Conservation (phyloP, 129 eudicot genomes). For the Glebionis coronaria region DNA sequence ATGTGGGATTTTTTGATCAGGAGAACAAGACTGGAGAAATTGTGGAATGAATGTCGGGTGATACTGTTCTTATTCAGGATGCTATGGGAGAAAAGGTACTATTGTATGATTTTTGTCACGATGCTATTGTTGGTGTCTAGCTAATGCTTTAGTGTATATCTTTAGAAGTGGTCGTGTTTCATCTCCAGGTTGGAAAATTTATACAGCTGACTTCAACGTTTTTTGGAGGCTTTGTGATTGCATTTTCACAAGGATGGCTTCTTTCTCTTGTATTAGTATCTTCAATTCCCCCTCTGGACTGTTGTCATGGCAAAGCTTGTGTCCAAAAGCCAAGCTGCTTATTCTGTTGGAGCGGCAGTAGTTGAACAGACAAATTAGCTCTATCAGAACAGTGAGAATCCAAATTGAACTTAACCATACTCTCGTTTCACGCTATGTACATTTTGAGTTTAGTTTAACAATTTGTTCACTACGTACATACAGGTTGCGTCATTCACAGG, state of each 20-base stretch:
- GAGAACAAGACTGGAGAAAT: slow-evolving; percentile 81
- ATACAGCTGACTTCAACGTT: slow-evolving; percentile 61
- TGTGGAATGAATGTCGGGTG: slow-evolving; percentile 72
- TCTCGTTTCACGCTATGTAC: background rate
- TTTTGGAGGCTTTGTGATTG: slow-evolving; percentile 68
- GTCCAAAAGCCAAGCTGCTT: slow-evolving; percentile 56
- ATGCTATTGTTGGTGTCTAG: too few species aligned
- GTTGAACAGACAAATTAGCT: slow-evolving; percentile 87
- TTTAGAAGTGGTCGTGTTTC: too few species aligned
- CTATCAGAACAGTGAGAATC: slow-evolving; percentile 71
- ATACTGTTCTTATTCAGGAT: slow-evolving; percentile 78
- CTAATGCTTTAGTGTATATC: too few species aligned
- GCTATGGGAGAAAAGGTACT: slow-evolving; percentile 95
- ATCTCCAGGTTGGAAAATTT: slow-evolving; percentile 64
- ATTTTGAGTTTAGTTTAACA: background rate
- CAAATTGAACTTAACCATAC: too few species aligned
- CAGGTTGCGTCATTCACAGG: slow-evolving; percentile 93
- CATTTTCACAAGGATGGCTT: slow-evolving; percentile 79
- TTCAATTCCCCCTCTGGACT: slow-evolving; percentile 59
- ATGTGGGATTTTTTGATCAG: slow-evolving; percentile 71
- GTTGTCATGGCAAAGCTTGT: slow-evolving; percentile 41
- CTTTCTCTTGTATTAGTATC: slow-evolving; percentile 72
- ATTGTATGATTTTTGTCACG: background rate
- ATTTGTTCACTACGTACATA: background rate
- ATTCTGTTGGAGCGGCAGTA: slow-evolving; percentile 60